phyloP scores from a whole-genome alignment of 192 early-diverging fungal genomes.

The Backusella luteola region DNA sequence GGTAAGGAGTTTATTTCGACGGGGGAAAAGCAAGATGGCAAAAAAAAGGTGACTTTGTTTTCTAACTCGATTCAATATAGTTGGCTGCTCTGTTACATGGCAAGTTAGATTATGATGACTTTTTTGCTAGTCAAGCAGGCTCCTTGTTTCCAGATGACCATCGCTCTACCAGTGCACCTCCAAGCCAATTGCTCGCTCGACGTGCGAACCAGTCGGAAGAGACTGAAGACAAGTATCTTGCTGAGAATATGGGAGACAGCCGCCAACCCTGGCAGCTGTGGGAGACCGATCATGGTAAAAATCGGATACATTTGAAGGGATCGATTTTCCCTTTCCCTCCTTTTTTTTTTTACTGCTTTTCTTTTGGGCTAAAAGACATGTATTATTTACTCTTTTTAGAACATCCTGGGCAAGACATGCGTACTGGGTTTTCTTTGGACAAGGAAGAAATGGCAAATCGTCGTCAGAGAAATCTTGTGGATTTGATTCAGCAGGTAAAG shows the following conservation, averaged over 20 bases:
- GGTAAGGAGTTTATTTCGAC: conserved; percentile 5
- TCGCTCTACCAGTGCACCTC: conserved; percentile 76
- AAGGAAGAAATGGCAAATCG: conserved; percentile 17
- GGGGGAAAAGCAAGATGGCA: background rate
- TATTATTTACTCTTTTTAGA: background rate
- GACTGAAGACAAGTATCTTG: conserved; percentile 12
- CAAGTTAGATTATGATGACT: conserved; percentile 44
- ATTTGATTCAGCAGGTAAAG: conserved; percentile 40
- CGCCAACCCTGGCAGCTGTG: conserved; percentile 23
- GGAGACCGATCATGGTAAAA: conserved; percentile 13
- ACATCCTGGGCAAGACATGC: conserved; percentile 16
- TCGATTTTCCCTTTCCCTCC: background rate
- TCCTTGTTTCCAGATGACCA: conserved; percentile 44
- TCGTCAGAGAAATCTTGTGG: conserved; percentile 24
- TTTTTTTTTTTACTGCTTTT: background rate
- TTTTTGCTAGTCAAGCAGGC: conserved; percentile 6
- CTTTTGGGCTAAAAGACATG: background rate
- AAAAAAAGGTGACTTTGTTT: background rate
- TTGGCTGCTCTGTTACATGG: conserved; percentile 51
- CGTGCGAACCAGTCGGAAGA: background rate
- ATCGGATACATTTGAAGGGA: background rate
- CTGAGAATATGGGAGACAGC: background rate
- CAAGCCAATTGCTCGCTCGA: conserved; percentile 37
- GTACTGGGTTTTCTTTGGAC: conserved; percentile 15
- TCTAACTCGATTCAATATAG: conserved; percentile 2